A percentile compares a stretch with the other conserved stretches of the same genome.
Evolutionary conservation across 225 moss, liverwort and hornwort genomes (phyloP).

Genomic region (Thuidium tamariscinum): DNA sequence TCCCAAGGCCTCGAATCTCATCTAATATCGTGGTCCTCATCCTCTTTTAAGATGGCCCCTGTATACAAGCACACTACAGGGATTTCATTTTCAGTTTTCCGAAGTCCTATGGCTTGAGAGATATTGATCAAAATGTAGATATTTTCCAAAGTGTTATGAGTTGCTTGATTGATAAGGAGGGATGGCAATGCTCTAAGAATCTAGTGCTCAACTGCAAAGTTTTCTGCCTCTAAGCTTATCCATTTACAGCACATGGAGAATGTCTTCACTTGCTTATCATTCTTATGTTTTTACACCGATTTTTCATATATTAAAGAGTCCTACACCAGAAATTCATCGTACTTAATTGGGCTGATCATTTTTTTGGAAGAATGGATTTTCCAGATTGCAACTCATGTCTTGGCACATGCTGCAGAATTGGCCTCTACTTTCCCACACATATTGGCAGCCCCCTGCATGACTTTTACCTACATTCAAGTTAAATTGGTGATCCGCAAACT

Average conservation of each 20-base stretch:
- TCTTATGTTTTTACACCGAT: neutral
- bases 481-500: neutral
- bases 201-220: neutral
- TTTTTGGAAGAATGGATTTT: too few relatives aligned
- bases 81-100: neutral
- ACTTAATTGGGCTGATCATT: neutral
- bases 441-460: neutral
- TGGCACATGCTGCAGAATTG: fast-evolving
- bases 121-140: neutral
- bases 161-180: too few relatives aligned
- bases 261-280: neutral
- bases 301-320: too few relatives aligned
- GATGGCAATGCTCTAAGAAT: neutral
- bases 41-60: neutral
- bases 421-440: too few relatives aligned
- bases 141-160: neutral
- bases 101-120: fast-evolving
- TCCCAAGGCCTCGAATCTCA: too few relatives aligned
- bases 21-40: neutral
- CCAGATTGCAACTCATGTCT: neutral
- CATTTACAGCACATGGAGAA: neutral
- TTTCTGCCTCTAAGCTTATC: neutral
- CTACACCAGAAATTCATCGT: too few relatives aligned
- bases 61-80: too few relatives aligned
- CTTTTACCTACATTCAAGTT: neutral